Base-by-base conservation (phyloP, 139 green algal genomes). In the Eudorina sp. region DNA sequence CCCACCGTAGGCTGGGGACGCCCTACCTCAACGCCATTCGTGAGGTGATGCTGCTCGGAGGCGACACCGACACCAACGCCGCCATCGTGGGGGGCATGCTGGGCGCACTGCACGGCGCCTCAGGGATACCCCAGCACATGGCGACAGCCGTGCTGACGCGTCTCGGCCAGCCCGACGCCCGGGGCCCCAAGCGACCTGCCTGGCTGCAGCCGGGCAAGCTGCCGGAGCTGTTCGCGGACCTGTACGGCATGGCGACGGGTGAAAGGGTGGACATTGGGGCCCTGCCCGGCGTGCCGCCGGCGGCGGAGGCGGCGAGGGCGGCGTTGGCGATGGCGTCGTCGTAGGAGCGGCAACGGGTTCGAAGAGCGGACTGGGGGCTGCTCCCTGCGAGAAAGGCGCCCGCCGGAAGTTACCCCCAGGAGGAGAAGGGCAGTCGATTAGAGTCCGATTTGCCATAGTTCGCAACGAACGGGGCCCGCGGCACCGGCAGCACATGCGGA, bases 41-140 rank as follows among this genome's bases (percentile, higher is more conserved):
- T 7, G 79, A 92, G 9, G 84, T 88, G 70, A 85, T 95, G 80
- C 70, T 84, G 53, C 53, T 82, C 3, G 91, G 92, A 3, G 93
- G 93, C 1, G 93, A 95, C 83, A 94, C 91, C 6, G 93, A 95
- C 88, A 95, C 93, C 60, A 95, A 95, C 76, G 92, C 93, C 19
- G 92, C 91, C 38, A 95, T 94, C 31, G 89, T 95, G 34, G 90
- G 92, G 31, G 93, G 86, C 43, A 41, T 95, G 78, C 36, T 95
- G 55, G 92, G 92, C 0, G 92, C 90, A 3, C 79, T 94, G 70
- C 84, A 92, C 46, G 90, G 92, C 43, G 86, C 75, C 11, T 43
- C 41, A 5, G 68, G 36, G 72, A 90, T 94, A 51, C 91, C 91
- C 31, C 13, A 29, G 34, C 21, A 55, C 40, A 89, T 94, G 81